Conservation (phyloP, 768 basidiomycete species). For the Auriscalpium orientale region DNA sequence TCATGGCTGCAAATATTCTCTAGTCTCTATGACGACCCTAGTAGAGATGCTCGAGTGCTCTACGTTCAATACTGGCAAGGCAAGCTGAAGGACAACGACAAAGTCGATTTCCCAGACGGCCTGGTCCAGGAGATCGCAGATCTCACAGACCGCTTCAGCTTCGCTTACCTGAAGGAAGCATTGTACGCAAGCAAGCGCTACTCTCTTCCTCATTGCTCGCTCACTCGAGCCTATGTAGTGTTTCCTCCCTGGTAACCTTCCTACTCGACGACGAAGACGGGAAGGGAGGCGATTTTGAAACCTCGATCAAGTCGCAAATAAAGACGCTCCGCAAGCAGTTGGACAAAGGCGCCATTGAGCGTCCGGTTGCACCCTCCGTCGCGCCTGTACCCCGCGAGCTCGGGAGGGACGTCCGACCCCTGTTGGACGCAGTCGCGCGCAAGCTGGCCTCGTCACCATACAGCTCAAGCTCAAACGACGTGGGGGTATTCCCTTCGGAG, state of each 20-base stretch:
- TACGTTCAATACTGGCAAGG: conserved; percentile 78
- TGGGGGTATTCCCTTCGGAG: too few species aligned
- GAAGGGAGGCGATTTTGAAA: conserved; percentile 43
- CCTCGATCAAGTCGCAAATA: conserved; percentile 51
- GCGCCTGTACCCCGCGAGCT: background rate
- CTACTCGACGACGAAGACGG: conserved; percentile 43
- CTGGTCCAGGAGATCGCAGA: conserved; percentile 54
- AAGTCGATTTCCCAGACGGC: conserved; percentile 58
- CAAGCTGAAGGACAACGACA: conserved; percentile 57
- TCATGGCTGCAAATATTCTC: background rate
- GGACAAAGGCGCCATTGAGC: conserved; percentile 32
- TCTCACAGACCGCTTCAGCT: conserved; percentile 63
- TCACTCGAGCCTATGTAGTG: conserved; percentile 31
- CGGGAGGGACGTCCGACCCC: background rate
- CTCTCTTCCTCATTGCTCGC: background rate
- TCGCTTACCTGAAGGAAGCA: conserved; percentile 84
- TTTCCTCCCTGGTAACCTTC: conserved; percentile 58
- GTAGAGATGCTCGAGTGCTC: conserved; percentile 49
- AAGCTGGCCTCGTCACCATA: background rate
- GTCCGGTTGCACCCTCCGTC: too few species aligned
- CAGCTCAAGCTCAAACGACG: too few species aligned
- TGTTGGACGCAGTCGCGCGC: background rate
- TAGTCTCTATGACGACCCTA: conserved; percentile 70
- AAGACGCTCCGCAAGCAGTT: conserved; percentile 57
- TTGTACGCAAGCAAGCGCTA: conserved; percentile 47